Evolutionary conservation across 495 filamentous ascomycete genomes (phyloP).

Genomic region (Xylaria acuta): DNA sequence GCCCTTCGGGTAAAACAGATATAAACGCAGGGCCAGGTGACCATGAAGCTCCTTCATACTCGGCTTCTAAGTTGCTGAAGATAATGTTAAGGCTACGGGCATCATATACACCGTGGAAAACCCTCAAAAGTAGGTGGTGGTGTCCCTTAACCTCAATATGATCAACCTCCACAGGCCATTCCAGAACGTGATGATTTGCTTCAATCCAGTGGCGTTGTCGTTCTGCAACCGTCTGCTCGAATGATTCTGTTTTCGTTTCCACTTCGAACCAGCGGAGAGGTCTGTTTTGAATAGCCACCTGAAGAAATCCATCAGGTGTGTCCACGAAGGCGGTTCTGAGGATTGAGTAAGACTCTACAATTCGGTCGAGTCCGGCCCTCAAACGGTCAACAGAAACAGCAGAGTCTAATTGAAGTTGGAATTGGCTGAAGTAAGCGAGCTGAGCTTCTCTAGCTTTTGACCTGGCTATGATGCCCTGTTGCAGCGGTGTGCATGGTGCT

Average conservation of each 20-base stretch:
- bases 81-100: slow-evolving; percentile 76
- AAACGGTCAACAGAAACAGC: slow-evolving; percentile 52
- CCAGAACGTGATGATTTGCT: slow-evolving; percentile 43
- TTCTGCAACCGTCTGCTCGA: slow-evolving; percentile 39
- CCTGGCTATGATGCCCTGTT: slow-evolving; percentile 79
- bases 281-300: slow-evolving; percentile 62
- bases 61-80: slow-evolving; percentile 59
- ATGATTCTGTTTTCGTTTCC: slow-evolving; percentile 28
- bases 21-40: slow-evolving; percentile 55
- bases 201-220: slow-evolving; percentile 51
- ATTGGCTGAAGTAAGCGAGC: slow-evolving; percentile 72
- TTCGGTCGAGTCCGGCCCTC: slow-evolving; percentile 55
- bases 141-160: slow-evolving; percentile 37
- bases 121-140: slow-evolving; percentile 61
- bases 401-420: slow-evolving; percentile 60
- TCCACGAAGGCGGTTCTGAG: slow-evolving; percentile 70
- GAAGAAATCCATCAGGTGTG: slow-evolving; percentile 73
- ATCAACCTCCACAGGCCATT: slow-evolving; percentile 47
- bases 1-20: slow-evolving; percentile 60
- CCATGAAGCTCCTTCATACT: slow-evolving; percentile 46
- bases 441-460: slow-evolving; percentile 60
- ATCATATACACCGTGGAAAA: slow-evolving; percentile 92
- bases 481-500: slow-evolving; percentile 77
- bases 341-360: slow-evolving; percentile 59
- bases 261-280: slow-evolving; percentile 57